These are phyloP conservation scores for Calocera viscosa DNA, from an alignment of 768 basidiomycete species.

Conservation along the genomic window DNA sequence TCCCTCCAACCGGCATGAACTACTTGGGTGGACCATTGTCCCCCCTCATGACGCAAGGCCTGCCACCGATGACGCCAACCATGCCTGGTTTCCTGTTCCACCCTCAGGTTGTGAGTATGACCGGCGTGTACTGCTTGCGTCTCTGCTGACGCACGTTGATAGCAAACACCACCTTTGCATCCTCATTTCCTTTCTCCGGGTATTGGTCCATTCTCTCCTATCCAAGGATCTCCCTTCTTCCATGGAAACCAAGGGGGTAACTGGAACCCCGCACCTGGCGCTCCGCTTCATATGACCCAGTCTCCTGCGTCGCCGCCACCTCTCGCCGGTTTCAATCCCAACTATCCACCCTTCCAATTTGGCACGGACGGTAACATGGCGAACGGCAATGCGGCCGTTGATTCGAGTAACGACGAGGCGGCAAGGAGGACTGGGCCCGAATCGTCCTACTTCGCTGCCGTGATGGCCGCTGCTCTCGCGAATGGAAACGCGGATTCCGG, in stretches of 20 bases:
- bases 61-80: constrained; percentile 90
- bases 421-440: no score
- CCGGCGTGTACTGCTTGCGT: not conserved
- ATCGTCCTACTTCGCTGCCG: not conserved
- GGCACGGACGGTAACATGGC: not conserved
- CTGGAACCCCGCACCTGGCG: constrained; percentile 52
- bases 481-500: not conserved
- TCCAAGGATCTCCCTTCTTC: constrained; percentile 9
- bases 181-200: constrained; percentile 30
- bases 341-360: not conserved
- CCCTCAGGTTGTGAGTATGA: constrained; percentile 28
- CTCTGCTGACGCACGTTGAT: constrained; percentile 7
- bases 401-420: not conserved
- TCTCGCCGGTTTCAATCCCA: not conserved
- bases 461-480: not conserved
- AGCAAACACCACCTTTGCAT: constrained; percentile 32
- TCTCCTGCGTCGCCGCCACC: not conserved
- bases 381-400: not conserved
- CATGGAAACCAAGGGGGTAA: constrained; percentile 20
- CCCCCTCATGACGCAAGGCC: constrained; percentile 56
- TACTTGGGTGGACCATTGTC: constrained; percentile 26
- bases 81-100: constrained; percentile 93
- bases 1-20: constrained; percentile 42
- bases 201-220: constrained; percentile 21
- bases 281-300: constrained; percentile 30